phyloP scores from a whole-genome alignment of 768 basidiomycete species.

The Hemileccinum impolitum region DNA sequence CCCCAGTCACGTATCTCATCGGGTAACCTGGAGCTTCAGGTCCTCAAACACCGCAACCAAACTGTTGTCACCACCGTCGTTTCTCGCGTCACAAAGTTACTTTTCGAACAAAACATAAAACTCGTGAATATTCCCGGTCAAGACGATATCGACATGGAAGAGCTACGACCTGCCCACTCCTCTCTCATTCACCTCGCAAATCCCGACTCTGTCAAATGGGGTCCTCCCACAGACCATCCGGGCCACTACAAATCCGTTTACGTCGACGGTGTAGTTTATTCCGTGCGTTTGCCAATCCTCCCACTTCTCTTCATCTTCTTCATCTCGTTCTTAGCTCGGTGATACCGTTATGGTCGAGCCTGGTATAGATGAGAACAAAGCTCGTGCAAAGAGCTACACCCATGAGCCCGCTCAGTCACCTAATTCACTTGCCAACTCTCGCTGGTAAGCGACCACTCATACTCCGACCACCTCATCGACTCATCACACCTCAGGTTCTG shows the following conservation, averaged over 20 bases:
- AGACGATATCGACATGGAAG: constrained; percentile 26
- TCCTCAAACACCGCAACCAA: constrained; percentile 35
- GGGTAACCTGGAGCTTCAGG: constrained; percentile 25
- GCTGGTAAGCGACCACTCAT: constrained; percentile 49
- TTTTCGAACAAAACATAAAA: constrained; percentile 46
- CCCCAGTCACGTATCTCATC: constrained; percentile 10
- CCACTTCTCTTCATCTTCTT: constrained; percentile 1
- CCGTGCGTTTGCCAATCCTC: constrained; percentile 34
- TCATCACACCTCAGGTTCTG: constrained; percentile 54
- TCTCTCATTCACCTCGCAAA: constrained; percentile 28
- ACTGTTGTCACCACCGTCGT: constrained; percentile 48
- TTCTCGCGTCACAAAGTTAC: constrained; percentile 40
- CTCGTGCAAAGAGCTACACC: constrained; percentile 39
- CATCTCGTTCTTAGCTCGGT: constrained; percentile 44
- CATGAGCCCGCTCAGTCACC: constrained; percentile 42
- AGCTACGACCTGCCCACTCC: constrained; percentile 4
- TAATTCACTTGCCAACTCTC: constrained; percentile 54
- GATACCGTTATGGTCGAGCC: constrained; percentile 63
- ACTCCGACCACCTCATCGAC: background rate
- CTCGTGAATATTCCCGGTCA: constrained; percentile 32
- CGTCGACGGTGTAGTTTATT: constrained; percentile 58
- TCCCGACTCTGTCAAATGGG: constrained; percentile 36
- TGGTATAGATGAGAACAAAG: constrained; percentile 45
- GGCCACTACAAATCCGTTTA: constrained; percentile 43
- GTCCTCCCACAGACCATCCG: constrained; percentile 16